Evolutionary conservation across 768 basidiomycete species (phyloP).

Genomic region (Boletus reticulatus): DNA sequence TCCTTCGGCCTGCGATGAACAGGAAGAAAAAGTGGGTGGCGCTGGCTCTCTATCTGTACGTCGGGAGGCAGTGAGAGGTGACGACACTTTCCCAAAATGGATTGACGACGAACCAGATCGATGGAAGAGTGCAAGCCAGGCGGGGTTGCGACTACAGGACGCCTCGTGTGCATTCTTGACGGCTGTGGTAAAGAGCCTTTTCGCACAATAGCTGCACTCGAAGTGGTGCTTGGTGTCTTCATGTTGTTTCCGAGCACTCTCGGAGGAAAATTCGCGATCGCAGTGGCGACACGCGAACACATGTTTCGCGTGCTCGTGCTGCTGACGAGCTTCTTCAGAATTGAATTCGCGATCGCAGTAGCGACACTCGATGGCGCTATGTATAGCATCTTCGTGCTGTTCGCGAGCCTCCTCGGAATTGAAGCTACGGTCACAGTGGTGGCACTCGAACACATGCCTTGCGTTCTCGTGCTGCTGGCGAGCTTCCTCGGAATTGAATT

Average conservation of each 20-base stretch:
- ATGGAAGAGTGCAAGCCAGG: neutral
- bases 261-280: neutral
- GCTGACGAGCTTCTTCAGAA: neutral
- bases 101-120: neutral
- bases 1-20: slow-evolving; percentile 5
- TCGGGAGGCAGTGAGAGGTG: neutral
- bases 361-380: neutral
- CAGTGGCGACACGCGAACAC: neutral
- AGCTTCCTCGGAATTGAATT: neutral
- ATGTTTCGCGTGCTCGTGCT: slow-evolving; percentile 14
- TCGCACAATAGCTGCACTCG: slow-evolving; percentile 3
- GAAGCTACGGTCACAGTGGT: neutral
- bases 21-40: neutral
- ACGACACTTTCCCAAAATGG: neutral
- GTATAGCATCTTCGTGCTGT: neutral
- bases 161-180: slow-evolving; percentile 4
- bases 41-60: neutral
- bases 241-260: slow-evolving; percentile 8
- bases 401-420: neutral
- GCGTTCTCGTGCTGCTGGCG: slow-evolving; percentile 9
- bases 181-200: neutral
- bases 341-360: neutral
- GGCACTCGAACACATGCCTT: slow-evolving; percentile 4
- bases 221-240: slow-evolving; percentile 1
- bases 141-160: slow-evolving; percentile 3